Evolutionary conservation across 164 flowering plant genomes (phyloP), one percentile per base, ranked within the genome.

Genomic region (Annona squamosa): DNA sequence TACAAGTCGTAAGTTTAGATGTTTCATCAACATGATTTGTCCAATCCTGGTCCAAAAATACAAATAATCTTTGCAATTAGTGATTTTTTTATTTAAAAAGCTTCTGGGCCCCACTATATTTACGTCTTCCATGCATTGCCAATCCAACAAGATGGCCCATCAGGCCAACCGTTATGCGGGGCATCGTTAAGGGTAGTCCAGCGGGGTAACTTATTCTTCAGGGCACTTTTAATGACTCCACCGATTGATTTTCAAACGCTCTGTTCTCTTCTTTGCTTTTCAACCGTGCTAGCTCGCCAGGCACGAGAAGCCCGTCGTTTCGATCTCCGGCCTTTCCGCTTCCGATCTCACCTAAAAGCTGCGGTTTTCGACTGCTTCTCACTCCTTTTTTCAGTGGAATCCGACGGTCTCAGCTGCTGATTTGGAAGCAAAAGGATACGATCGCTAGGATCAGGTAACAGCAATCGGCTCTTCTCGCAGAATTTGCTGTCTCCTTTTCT

Each of bases 301-400:
- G 5, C 48, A 46, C 70, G 37, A 46, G 70, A 68, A 68, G 48
- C 52, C 26, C 70, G 17, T 45, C 70, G 17, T 68, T 68, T 18
- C 56, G 37, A 46, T n/a, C 70, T 4, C 16, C 17, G 5, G 16
- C 47, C 42, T 66, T 42, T 12, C n/a, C 17, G n/a, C 3, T 42
- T 13, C 17, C n/a, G 45, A 66, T 37, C 46, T 3, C 17, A 16
- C 46, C 48, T 26, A 66, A 66, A 66, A 66, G 10, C 68, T 5
- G 37, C 46, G 37, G 5, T 68, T 46, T 68, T 17, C 70, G 13
- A 1, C 2, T 37, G 13, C 1, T 17, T 68, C 45, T 12, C 52
- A 41, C 26, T 5, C 13, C 26, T 1, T 68, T 68, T 68, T n/a
- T 3, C 52, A n/a, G 70, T 68, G 10, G 26, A 68, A n/a, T 18